Percentiles rank a stretch among this genome's conserved stretches.
phyloP scores from a whole-genome alignment of 2,329 filamentous ascomycete species.

The Sphaerostilbella broomeana region DNA sequence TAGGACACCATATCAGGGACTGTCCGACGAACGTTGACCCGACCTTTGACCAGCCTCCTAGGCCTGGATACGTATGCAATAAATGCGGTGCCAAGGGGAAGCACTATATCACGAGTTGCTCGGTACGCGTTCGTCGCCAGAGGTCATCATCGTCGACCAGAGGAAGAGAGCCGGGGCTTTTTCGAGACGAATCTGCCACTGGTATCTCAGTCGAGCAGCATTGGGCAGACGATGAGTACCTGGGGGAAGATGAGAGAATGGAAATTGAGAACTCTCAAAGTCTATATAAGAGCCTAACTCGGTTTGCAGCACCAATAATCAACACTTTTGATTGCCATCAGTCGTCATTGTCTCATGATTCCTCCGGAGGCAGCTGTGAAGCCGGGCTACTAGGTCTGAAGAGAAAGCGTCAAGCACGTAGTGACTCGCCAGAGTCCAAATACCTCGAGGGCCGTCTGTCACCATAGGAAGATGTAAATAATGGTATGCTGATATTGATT shows the following conservation, averaged over 20 bases:
- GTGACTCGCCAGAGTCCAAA: not conserved
- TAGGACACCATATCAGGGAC: constrained; percentile 18
- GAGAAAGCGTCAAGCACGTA: too few relatives aligned
- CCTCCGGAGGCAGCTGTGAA: too few relatives aligned
- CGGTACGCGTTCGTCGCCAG: not conserved
- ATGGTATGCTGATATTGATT: too few relatives aligned
- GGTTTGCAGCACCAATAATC: too few relatives aligned
- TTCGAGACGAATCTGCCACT: too few relatives aligned
- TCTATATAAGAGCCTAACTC: too few relatives aligned
- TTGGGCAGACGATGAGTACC: too few relatives aligned
- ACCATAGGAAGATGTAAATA: constrained; percentile 22
- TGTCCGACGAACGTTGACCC: constrained; percentile 13
- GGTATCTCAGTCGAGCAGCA: too few relatives aligned
- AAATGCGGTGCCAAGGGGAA: constrained; percentile 14
- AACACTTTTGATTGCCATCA: not conserved
- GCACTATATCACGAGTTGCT: constrained; percentile 15
- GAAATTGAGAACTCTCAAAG: too few relatives aligned
- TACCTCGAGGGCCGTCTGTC: constrained; percentile 19
- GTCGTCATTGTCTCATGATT: not conserved
- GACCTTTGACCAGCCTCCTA: constrained; percentile 1
- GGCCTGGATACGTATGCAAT: constrained; percentile 15
- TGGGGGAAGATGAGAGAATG: too few relatives aligned
- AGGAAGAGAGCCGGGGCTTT: not conserved
- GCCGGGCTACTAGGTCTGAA: too few relatives aligned
- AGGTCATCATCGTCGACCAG: not conserved